Percentiles rank a stretch among this genome's conserved stretches.
These are phyloP conservation scores for Ulota crispa DNA, from an alignment of 225 moss, liverwort and hornwort species.

Conservation along the genomic window DNA sequence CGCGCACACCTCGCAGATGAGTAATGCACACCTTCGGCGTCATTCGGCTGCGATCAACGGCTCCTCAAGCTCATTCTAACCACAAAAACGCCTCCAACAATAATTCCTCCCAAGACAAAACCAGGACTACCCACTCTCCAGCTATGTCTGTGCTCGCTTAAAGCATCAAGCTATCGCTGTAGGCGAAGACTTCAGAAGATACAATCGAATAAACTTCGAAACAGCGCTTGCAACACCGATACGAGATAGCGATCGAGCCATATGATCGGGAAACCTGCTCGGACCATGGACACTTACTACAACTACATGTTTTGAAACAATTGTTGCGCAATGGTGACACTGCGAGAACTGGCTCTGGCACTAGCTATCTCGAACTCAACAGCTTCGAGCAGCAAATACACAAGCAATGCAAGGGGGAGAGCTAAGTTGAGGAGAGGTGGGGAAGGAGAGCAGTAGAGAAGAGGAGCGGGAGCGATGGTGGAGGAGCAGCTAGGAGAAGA, in stretches of 20 bases:
- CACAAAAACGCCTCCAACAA: not conserved
- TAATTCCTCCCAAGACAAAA: too few relatives aligned
- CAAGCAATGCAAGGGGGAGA: too few relatives aligned
- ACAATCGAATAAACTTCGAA: not conserved
- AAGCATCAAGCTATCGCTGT: not conserved
- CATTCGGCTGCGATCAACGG: slow-evolving; percentile 17
- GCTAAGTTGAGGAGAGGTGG: too few relatives aligned
- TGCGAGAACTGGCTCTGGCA: too few relatives aligned
- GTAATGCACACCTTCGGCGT: slow-evolving; percentile 14
- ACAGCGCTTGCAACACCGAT: not conserved
- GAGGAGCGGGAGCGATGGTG: not conserved
- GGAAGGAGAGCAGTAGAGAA: too few relatives aligned
- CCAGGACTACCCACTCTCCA: not conserved
- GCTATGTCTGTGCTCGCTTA: not conserved
- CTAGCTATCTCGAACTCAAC: too few relatives aligned
- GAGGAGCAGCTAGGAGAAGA: too few relatives aligned
- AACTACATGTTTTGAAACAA: not conserved
- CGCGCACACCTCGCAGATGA: slow-evolving; percentile 29
- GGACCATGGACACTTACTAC: not conserved
- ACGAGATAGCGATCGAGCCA: not conserved
- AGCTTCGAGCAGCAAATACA: too few relatives aligned
- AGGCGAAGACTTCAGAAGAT: accelerated
- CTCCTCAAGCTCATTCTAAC: not conserved
- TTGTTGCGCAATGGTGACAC: too few relatives aligned
- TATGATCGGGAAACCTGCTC: not conserved